Base-by-base conservation (phyloP, 1,139 yeast genomes). In the Scheffersomyces quercinus region DNA sequence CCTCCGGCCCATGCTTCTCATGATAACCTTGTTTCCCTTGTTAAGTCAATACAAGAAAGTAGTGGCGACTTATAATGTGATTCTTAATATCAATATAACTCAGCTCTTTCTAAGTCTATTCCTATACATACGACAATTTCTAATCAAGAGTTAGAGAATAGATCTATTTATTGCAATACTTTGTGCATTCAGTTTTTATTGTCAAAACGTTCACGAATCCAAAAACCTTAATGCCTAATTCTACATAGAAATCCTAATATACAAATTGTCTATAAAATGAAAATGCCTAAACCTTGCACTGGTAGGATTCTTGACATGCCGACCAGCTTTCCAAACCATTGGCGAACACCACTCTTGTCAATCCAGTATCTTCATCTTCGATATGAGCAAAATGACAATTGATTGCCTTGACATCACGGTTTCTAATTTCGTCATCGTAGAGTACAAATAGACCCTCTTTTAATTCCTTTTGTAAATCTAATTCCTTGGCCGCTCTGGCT, bases 361-460 rank as follows among this genome's bases (percentile, higher is more conserved):
- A 67, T 1, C 89, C 89, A 16, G 54, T 49, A 5, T 67, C 57
- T 39, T 68, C 72, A 48, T 70, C 72, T 28, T 58, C 53, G 7
- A 85, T 75, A 52, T 77, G 75, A 24, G 77, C 79, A 60, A 85
- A 85, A 41, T 75, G 70, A 42, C 85, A 86, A 9, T 86, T 85
- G 5, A 85, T 69, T 4, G 65, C 55, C 52, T 77, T 79, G 4
- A 85, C 91, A 51, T 85, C 93, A 47, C 67, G 69, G 53, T 85
- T 85, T 48, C 93, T 68, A 45, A 59, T 49, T 58, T 85, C 93
- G 58, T 85, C 93, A 57, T 85, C 93, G 55, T 76, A 86, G 41
- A 86, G 70, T 10, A 85, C 68, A 70, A 83, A 79, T 29, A 81
- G 75, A 1, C 77, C 70, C 40, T 60, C 67, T 3, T 59, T 64